Conservation (phyloP, 2,329 filamentous ascomycete genomes). For the Monosporascus cannonballus region DNA sequence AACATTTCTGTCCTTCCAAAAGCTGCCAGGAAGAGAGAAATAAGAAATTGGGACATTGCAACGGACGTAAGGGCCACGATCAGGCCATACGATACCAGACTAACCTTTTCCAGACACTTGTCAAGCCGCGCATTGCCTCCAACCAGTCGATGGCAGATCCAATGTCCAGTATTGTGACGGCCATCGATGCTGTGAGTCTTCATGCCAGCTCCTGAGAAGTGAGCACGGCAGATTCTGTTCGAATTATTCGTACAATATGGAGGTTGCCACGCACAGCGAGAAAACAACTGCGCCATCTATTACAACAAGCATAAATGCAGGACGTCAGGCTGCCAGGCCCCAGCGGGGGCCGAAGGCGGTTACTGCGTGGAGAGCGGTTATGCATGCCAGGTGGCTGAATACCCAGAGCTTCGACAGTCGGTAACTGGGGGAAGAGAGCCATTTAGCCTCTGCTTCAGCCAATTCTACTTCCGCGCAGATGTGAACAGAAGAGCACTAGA, state of each 20-base stretch:
- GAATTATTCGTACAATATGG: not conserved
- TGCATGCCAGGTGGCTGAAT: not conserved
- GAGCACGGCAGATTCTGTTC: not conserved
- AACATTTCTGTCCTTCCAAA: not conserved
- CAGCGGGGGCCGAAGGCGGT: not conserved
- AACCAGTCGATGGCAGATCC: no score
- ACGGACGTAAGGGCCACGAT: not conserved
- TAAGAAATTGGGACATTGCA: not conserved
- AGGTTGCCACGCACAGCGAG: not conserved
- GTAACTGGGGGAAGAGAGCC: no score
- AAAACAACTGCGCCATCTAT: not conserved
- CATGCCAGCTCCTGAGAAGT: not conserved
- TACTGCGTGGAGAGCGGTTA: not conserved
- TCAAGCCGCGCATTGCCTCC: no score
- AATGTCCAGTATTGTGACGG: not conserved
- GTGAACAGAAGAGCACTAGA: no score
- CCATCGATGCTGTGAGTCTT: not conserved
- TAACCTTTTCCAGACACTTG: not conserved
- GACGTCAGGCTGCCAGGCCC: not conserved
- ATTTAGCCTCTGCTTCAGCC: no score
- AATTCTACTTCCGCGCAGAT: no score
- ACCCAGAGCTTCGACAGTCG: not conserved
- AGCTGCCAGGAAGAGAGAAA: not conserved
- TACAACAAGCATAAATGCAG: not conserved
- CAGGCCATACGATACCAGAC: not conserved